Evolutionary conservation across 805 yeast species (phyloP).

Genomic region (Saccharomycopsis olivae): DNA sequence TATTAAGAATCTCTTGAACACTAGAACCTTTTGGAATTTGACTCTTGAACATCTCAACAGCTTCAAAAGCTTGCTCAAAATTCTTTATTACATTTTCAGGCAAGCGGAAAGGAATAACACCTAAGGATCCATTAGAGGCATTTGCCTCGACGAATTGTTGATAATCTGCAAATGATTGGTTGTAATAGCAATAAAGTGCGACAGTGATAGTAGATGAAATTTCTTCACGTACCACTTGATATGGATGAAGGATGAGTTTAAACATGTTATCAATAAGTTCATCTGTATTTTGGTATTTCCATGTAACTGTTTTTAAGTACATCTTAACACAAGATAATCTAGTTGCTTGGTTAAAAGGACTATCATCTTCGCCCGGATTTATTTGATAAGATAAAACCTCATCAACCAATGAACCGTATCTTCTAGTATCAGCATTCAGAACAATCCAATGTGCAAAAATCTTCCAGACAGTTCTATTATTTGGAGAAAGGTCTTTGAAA

Average conservation of each 20-base stretch:
- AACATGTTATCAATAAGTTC: slow-evolving; percentile 35
- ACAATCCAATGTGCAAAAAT: slow-evolving; percentile 70
- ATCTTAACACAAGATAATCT: slow-evolving; percentile 46
- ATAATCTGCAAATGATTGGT: slow-evolving; percentile 31
- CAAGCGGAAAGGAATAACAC: slow-evolving; percentile 24
- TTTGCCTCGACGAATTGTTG: slow-evolving; percentile 32
- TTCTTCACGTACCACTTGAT: slow-evolving; percentile 60
- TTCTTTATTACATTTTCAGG: slow-evolving; percentile 26
- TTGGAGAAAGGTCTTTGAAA: slow-evolving; percentile 60
- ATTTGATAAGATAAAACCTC: slow-evolving; percentile 23
- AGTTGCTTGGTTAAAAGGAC: slow-evolving; percentile 57
- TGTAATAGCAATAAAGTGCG: slow-evolving; percentile 26
- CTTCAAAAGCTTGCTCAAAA: slow-evolving; percentile 35
- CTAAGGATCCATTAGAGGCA: slow-evolving; percentile 25
- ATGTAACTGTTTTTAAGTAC: slow-evolving; percentile 37
- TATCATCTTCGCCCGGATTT: slow-evolving; percentile 36
- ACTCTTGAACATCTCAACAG: slow-evolving; percentile 32
- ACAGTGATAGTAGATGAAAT: slow-evolving; percentile 51
- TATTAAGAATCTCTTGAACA: slow-evolving; percentile 47
- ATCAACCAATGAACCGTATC: slow-evolving; percentile 42
- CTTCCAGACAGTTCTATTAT: slow-evolving; percentile 64
- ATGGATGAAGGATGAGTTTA: slow-evolving; percentile 46
- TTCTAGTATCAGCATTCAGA: slow-evolving; percentile 52
- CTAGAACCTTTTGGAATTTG: slow-evolving; percentile 23
- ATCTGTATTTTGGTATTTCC: slow-evolving; percentile 45